phyloP scores from a whole-genome alignment of 2,329 filamentous ascomycete genomes.

The Penicillium thymicola region DNA sequence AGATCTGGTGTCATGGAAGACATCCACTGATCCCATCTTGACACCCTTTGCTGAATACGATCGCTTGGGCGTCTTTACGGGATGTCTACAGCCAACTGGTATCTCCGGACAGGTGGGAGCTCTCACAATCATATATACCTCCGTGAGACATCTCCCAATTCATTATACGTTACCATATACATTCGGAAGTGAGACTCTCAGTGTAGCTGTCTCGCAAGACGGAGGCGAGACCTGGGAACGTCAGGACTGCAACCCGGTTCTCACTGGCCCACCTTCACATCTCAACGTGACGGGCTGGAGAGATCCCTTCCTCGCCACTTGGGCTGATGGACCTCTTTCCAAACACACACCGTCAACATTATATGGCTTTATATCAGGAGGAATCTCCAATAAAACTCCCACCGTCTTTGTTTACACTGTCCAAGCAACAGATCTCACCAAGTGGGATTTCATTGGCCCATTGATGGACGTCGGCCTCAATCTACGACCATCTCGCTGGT shows the following conservation, averaged over 20 bases:
- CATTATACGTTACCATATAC: constrained; percentile 41
- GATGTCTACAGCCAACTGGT: constrained; percentile 35
- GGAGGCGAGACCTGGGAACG: constrained; percentile 39
- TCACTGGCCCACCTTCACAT: constrained; percentile 33
- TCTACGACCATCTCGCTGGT: constrained; percentile 44
- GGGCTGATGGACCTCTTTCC: constrained; percentile 10
- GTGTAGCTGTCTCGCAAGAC: constrained; percentile 39
- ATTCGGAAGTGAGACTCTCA: constrained; percentile 37
- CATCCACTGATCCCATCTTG: constrained; percentile 28
- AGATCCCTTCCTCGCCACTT: constrained; percentile 39
- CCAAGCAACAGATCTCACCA: constrained; percentile 37
- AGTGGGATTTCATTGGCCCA: constrained; percentile 48
- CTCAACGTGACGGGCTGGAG: constrained; percentile 43
- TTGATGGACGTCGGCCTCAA: constrained; percentile 43
- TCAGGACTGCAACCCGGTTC: constrained; percentile 36
- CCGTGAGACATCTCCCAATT: constrained; percentile 40
- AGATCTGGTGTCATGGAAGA: constrained; percentile 41
- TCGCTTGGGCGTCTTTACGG: constrained; percentile 42
- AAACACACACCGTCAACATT: constrained; percentile 23
- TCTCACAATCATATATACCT: constrained; percentile 42
- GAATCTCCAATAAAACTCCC: constrained; percentile 42
- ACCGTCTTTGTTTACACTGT: constrained; percentile 50
- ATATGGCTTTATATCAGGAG: constrained; percentile 51
- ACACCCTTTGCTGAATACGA: constrained; percentile 39
- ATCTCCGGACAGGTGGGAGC: constrained; percentile 24